Conservation (phyloP, 2,329 filamentous ascomycete genomes). For the Colletotrichum tabaci region DNA sequence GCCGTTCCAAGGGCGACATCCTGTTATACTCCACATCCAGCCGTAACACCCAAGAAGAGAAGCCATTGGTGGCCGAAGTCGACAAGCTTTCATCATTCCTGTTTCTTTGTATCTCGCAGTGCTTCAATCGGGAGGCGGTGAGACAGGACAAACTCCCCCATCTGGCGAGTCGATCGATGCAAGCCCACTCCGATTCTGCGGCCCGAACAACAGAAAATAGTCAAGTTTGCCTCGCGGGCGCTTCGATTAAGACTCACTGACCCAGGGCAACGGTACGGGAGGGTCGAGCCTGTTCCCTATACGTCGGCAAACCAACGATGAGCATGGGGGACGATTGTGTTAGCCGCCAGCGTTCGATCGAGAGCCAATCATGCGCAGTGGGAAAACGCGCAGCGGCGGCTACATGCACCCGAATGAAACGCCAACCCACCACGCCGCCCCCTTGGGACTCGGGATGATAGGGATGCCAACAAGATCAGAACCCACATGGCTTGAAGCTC, state of each 20-base stretch:
- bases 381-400: neutral
- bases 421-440: neutral
- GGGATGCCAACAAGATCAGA: neutral
- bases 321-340: neutral
- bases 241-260: neutral
- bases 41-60: too few species aligned
- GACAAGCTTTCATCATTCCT: too few species aligned
- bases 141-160: neutral
- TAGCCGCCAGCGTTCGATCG: neutral
- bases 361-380: neutral
- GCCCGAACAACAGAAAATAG: neutral
- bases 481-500: neutral
- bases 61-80: too few species aligned
- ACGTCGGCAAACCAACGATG: neutral
- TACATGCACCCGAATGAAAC: neutral
- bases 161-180: neutral
- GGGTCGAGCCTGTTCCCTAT: neutral
- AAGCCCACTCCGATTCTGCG: neutral
- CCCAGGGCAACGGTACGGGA: neutral
- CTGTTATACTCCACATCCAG: too few species aligned
- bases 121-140: neutral
- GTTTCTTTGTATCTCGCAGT: too few species aligned
- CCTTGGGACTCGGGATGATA: neutral
- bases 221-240: neutral
- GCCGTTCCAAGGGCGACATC: too few species aligned